A percentile compares a stretch with the other conserved stretches of the same genome.
These are phyloP conservation scores for Cystofilobasidium capitatum DNA, from an alignment of 768 basidiomycete genomes.

Conservation along the genomic window DNA sequence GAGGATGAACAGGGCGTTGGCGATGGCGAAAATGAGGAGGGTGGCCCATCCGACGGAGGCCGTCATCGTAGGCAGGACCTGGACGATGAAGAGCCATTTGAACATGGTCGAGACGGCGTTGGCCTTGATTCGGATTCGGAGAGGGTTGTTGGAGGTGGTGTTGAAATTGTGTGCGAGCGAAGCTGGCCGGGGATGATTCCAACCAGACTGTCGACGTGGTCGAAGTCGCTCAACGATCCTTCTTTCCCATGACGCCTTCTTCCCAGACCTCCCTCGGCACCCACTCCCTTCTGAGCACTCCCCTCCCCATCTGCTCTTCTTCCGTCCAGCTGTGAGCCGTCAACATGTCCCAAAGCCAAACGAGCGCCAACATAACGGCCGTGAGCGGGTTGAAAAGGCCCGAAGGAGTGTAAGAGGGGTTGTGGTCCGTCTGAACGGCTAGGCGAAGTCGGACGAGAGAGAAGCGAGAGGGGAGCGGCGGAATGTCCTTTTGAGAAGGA, in stretches of 20 bases:
- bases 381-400: neutral
- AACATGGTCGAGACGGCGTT: constrained; percentile 39
- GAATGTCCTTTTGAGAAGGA: neutral
- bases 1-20: constrained; percentile 39
- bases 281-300: neutral
- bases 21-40: constrained; percentile 40
- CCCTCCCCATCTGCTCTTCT: neutral
- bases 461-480: neutral
- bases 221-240: too few species aligned
- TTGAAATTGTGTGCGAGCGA: too few species aligned
- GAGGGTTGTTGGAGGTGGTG: too few species aligned
- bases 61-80: constrained; percentile 41
- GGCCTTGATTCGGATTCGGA: constrained; percentile 42
- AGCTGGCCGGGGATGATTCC: too few species aligned
- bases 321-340: neutral
- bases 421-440: neutral
- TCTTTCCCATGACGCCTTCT: neutral
- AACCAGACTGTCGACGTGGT: too few species aligned
- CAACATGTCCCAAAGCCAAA: constrained; percentile 1
- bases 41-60: constrained; percentile 29
- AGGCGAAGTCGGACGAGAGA: neutral
- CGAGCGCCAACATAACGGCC: neutral
- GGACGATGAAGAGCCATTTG: constrained; percentile 41
- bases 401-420: neutral
- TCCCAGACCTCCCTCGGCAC: neutral